Percentiles rank a stretch among this genome's conserved stretches.
phyloP scores from a whole-genome alignment of 2,329 filamentous ascomycete genomes.

The Cladosporium austrohemisphaericum region DNA sequence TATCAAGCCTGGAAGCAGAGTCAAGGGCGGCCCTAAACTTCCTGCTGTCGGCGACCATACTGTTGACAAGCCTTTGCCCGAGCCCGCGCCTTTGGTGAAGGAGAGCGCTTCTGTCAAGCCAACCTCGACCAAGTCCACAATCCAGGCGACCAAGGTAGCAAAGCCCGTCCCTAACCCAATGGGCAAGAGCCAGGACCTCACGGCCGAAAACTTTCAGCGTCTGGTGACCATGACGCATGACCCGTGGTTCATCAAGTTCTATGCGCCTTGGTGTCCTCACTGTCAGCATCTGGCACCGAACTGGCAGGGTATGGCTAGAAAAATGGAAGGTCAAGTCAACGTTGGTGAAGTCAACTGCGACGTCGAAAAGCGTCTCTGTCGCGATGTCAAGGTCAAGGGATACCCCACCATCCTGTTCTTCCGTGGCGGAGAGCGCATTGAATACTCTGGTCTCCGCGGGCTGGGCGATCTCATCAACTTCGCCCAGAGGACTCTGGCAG shows the following conservation, averaged over 20 bases:
- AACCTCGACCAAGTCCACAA: slow-evolving; percentile 40
- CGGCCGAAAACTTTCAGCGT: slow-evolving; percentile 79
- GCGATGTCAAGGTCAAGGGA: slow-evolving; percentile 73
- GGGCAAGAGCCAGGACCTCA: slow-evolving; percentile 71
- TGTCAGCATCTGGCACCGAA: slow-evolving; percentile 89
- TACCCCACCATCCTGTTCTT: slow-evolving; percentile 94
- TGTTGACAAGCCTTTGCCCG: slow-evolving; percentile 40
- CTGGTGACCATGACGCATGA: slow-evolving; percentile 82
- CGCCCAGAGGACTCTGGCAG: slow-evolving; percentile 78
- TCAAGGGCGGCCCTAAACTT: slow-evolving; percentile 61
- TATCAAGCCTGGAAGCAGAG: slow-evolving; percentile 75
- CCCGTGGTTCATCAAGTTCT: slow-evolving; percentile 98
- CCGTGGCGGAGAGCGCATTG: slow-evolving; percentile 82
- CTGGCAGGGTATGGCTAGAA: slow-evolving; percentile 85
- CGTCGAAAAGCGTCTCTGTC: slow-evolving; percentile 79
- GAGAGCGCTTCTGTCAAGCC: slow-evolving; percentile 26
- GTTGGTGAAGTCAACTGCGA: slow-evolving; percentile 97
- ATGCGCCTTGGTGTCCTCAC: slow-evolving; percentile 94
- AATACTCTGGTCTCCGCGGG: slow-evolving; percentile 88
- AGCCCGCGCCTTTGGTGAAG: slow-evolving; percentile 23
- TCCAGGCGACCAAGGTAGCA: slow-evolving; percentile 46
- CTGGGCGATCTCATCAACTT: slow-evolving; percentile 86
- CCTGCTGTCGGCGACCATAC: slow-evolving; percentile 65
- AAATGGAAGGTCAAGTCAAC: slow-evolving; percentile 86
- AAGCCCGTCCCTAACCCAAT: slow-evolving; percentile 65